Evolutionary conservation across 2,329 filamentous ascomycete genomes (phyloP), one percentile per base, ranked within the genome.

Genomic region (Pseudocercospora cruenta): DNA sequence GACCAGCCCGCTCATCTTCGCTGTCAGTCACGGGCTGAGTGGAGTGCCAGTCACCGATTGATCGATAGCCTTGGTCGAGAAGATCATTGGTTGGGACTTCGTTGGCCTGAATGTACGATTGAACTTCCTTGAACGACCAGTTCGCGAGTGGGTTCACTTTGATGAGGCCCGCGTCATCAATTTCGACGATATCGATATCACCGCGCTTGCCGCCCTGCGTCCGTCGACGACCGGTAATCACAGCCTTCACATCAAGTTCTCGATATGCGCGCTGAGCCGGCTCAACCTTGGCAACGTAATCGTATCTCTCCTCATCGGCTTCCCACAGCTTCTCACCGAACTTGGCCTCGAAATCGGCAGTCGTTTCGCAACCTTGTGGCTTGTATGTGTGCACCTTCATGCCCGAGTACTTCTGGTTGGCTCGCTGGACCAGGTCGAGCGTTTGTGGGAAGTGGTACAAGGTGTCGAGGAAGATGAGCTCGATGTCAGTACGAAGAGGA

Each of bases 111-210:
- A 97, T 88, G 82, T 99, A 99, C 47, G 87, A 85, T 80, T 94
- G 90, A 67, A 99, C 94, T 78, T 98, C 91, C 68, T 88, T 83
- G 82, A 99, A 99, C 51, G 87, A 87, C 95, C 95, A 99, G 82
- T 94, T 93, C 76, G 94, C 94, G 70, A 99, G 84, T 12, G 95
- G 95, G 85, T 98, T 99, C 87, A 99, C 91, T 86, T 99, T 99
- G 85, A 98, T 88, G 70, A 98, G 86, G 62, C 93, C 93, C 28
- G 91, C 88, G 79, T 97, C 94, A 78, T 97, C 94, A 26, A 98
- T 83, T 80, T 99, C 95, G 75, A 99, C 87, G 77, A 99, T 92
- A 76, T 93, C 91, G 70, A 99, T 89, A 75, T 91, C 89, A 70
- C 94, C 93, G 67, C 95, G 91, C 83, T 95, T 93, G 70, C 93